phyloP scores from a whole-genome alignment of 306 rosid species.

The Quercus dentata region DNA sequence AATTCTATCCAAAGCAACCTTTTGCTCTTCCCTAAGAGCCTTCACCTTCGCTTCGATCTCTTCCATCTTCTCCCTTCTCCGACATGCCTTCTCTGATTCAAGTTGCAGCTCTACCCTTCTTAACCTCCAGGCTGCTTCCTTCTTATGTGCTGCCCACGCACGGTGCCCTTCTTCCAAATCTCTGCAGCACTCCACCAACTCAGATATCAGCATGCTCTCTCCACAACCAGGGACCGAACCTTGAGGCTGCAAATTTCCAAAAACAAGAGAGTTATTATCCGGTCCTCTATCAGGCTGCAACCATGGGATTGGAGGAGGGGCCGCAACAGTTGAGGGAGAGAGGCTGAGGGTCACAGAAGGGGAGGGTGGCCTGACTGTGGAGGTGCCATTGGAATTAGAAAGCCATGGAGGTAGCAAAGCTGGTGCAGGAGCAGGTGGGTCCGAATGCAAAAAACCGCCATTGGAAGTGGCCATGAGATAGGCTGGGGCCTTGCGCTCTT shows the following conservation, averaged over 20 bases:
- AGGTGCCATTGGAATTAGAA: conserved; percentile 49
- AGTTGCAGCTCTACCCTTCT: conserved; percentile 87
- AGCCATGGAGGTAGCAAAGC: conserved; percentile 89
- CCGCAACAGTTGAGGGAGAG: conserved; percentile 69
- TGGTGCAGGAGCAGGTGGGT: conserved; percentile 46
- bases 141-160: conserved; percentile 80
- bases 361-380: conserved; percentile 62
- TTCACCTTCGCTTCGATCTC: conserved; percentile 80
- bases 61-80: conserved; percentile 79
- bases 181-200: conserved; percentile 74
- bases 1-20: conserved; percentile 65
- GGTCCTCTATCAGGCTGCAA: conserved; percentile 72
- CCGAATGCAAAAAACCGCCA: conserved; percentile 58
- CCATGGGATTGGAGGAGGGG: conserved; percentile 69
- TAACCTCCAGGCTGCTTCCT: conserved; percentile 83
- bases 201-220: conserved; percentile 59
- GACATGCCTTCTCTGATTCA: conserved; percentile 78
- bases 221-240: conserved; percentile 45
- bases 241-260: conserved; percentile 55
- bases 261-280: conserved; percentile 45
- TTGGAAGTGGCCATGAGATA: conserved; percentile 79
- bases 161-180: conserved; percentile 89
- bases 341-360: conserved; percentile 88
- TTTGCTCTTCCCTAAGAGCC: conserved; percentile 81
- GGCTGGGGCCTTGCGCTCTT: conserved; percentile 43